phyloP scores from a whole-genome alignment of 768 basidiomycete genomes.

The Lentinus tigrinus region DNA sequence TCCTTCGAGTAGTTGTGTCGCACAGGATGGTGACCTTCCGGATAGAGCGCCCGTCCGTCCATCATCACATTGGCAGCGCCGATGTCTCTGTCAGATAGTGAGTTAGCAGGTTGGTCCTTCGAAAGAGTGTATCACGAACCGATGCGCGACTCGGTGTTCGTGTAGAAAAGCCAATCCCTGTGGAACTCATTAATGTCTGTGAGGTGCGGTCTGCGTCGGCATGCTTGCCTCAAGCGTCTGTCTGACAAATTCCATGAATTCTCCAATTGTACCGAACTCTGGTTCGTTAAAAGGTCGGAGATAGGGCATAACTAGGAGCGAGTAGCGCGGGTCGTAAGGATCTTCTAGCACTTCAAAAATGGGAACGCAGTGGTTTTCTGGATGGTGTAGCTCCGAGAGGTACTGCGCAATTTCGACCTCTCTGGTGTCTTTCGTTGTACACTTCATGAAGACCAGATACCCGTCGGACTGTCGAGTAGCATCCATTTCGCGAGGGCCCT shows the following conservation, averaged over 20 bases:
- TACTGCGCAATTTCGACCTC: conserved; percentile 10
- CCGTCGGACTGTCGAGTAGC: conserved; percentile 11
- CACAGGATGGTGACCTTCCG: conserved; percentile 23
- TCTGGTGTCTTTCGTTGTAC: neutral
- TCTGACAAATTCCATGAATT: conserved; percentile 15
- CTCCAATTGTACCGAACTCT: conserved; percentile 21
- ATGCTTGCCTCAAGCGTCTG: conserved; percentile 18
- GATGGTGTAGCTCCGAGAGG: neutral
- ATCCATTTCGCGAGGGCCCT: conserved; percentile 13
- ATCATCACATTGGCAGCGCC: no score
- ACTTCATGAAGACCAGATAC: conserved; percentile 13
- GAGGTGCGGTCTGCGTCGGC: neutral
- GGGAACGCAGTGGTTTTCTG: conserved; percentile 24
- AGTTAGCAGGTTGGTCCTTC: conserved; percentile 7
- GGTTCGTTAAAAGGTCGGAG: conserved; percentile 29
- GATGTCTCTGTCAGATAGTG: no score
- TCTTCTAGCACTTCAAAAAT: conserved; percentile 23
- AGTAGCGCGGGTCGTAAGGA: conserved; percentile 2
- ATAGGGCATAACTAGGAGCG: conserved; percentile 25
- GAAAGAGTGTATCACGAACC: no score
- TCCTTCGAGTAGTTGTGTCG: conserved; percentile 31
- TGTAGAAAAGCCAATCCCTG: no score
- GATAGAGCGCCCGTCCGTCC: conserved; percentile 5
- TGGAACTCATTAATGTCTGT: no score
- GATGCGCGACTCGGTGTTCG: no score